Evolutionary conservation across 192 early-diverging fungal genomes (phyloP), one percentile per base, ranked within the genome.

Genomic region (Gonapodya prolifera): DNA sequence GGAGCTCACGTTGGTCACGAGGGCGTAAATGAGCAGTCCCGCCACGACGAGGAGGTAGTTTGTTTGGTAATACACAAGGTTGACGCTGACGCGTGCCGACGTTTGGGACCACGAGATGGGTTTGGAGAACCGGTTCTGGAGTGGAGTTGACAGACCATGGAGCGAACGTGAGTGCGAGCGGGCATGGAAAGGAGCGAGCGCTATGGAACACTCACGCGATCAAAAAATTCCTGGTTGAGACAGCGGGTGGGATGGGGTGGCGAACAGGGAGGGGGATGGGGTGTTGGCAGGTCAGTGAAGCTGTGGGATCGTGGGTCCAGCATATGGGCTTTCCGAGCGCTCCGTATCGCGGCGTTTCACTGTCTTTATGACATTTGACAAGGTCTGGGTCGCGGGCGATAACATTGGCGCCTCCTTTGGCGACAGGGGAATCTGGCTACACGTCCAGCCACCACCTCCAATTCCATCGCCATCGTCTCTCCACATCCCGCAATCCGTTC

Each of bases 11-110:
- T 61, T 61, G 45, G 45, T 30, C 71, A 73, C 32, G 86, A 90
- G 29, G 35, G 84, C 84, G 80, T 89, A 90, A 33, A 87, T 80
- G 2, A 83, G 79, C 33, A 90, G 82, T 36, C 80, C 87, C 28
- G 88, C 35, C 73, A 90, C 78, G 45, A 90, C 84, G 69, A 90
- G 23, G 35, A 88, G 80, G 76, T 90, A 90, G 80, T 90, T 90
- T 33, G 83, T 82, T 75, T 89, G 87, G 78, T 86, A 90, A 70
- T 90, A 85, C 33, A 79, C 81, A 23, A 90, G 77, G 78, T 90
- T 90, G 75, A 89, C 88, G 76, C 84, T 87, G 81, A 80, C 77
- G 73, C 78, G 77, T 30, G 82, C 80, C 29, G 84, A 82, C 2
- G 32, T 29, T 8, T 30, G 18, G 2, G 18, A 13, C 71, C 18